These are phyloP conservation scores for Athelia sp. DNA, from an alignment of 1,284 basidiomycete genomes.

Conservation along the genomic window DNA sequence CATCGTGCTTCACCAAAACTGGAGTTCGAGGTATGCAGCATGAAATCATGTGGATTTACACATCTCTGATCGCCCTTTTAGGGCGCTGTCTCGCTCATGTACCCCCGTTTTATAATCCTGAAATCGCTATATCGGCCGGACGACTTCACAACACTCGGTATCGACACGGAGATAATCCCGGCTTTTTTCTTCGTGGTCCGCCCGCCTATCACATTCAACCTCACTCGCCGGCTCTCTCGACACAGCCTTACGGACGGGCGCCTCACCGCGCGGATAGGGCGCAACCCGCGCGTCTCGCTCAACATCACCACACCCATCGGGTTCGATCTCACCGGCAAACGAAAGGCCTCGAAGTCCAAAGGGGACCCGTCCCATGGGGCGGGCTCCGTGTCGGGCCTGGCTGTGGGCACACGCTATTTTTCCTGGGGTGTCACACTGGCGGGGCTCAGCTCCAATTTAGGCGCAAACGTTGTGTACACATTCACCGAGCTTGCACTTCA, in stretches of 20 bases:
- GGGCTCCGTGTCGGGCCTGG: background rate
- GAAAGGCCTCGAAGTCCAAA: background rate
- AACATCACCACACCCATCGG: conserved; percentile 23
- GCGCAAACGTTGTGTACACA: conserved; percentile 24
- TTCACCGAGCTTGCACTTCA: conserved; percentile 28
- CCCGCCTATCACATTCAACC: conserved; percentile 21
- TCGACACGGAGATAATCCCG: background rate
- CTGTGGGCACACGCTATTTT: conserved; percentile 18
- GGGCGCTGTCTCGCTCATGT: conserved; percentile 23
- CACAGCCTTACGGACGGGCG: conserved; percentile 22
- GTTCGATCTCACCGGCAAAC: conserved; percentile 8
- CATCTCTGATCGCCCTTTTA: conserved; percentile 8
- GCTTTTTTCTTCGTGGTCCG: background rate
- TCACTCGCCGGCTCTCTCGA: conserved; percentile 27
- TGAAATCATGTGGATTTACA: background rate
- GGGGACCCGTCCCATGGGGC: background rate
- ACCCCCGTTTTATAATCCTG: conserved; percentile 13
- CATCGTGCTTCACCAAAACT: conserved; percentile 61
- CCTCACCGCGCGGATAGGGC: conserved; percentile 1
- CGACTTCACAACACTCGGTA: background rate
- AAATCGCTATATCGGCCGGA: conserved; percentile 17
- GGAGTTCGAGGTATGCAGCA: conserved; percentile 35
- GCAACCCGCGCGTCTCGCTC: background rate
- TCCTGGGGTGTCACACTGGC: conserved; percentile 23
- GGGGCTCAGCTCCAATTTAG: conserved; percentile 23